These are phyloP conservation scores for Aschersonia sp. DNA, from an alignment of 2,329 filamentous ascomycete species.

Conservation along the genomic window DNA sequence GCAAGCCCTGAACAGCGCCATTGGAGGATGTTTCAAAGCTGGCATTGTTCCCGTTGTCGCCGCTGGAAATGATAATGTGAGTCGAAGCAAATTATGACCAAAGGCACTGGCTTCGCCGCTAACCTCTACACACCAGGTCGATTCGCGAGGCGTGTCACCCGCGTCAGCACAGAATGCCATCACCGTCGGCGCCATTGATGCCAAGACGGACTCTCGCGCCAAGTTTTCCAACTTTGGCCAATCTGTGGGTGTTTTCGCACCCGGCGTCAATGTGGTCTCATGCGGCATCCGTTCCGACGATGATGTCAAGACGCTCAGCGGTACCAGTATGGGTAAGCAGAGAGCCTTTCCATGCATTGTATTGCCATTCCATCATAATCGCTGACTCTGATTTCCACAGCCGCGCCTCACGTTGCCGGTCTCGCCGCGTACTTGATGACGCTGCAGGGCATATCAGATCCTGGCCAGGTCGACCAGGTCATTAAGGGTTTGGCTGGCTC, in stretches of 20 bases:
- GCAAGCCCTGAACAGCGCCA: constrained; percentile 37
- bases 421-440: constrained; percentile 53
- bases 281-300: constrained; percentile 35
- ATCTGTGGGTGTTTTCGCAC: constrained; percentile 38
- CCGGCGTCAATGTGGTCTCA: constrained; percentile 37
- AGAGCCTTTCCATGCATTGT: background rate
- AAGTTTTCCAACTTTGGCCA: constrained; percentile 44
- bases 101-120: background rate
- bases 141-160: constrained; percentile 36
- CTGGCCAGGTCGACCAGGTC: constrained; percentile 24
- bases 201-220: constrained; percentile 30
- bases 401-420: constrained; percentile 52
- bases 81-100: constrained; percentile 4
- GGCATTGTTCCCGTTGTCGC: constrained; percentile 45
- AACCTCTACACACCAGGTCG: constrained; percentile 7
- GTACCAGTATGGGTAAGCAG: constrained; percentile 40
- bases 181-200: constrained; percentile 44
- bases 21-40: constrained; percentile 29
- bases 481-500: constrained; percentile 37
- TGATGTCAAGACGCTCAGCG: constrained; percentile 29
- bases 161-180: constrained; percentile 41
- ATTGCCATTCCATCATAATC: background rate
- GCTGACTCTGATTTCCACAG: constrained; percentile 12
- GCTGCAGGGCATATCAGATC: constrained; percentile 31
- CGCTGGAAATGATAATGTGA: constrained; percentile 40